Base-by-base conservation (phyloP, 139 green algal genomes). In the Coelastrella sp. region DNA sequence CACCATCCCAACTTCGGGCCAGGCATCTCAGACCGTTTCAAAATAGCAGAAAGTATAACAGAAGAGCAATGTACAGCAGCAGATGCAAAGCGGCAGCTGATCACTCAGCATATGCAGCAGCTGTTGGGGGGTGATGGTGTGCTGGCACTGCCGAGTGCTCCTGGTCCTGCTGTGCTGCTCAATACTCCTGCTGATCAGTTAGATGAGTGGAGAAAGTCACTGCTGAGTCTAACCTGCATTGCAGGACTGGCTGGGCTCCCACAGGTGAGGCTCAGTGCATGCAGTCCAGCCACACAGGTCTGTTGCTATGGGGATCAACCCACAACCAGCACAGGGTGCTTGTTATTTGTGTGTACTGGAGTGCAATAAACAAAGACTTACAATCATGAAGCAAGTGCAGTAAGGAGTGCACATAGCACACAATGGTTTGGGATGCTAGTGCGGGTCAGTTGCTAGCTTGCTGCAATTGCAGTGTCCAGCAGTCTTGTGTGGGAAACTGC, bases 221-320 rank as follows among this genome's bases (percentile, higher is more conserved):
- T 96, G 63, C 90, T 99, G 60, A 92, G 87, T 57, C 93, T 99
- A 8, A 98, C 96, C 6, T 95, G 92, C 90, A 96, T 98, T 24
- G 95, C 96, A 0, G 95, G 96, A 5, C 92, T 99, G n/a, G 90
- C 90, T 7, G 95, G 96, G 0, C 92, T 99, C n/a, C 97, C 97
- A 7, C 96, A 99, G 95, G 96, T 97, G 63, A n/a, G 74, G 72
- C 14, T 78, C 35, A 49, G 35, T 49, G 35, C 35, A 49, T 49
- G 35, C 35, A 49, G 35, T 49, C 1, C 35, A 49, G 35, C 35
- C 35, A 49, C 1, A 49, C 35, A 49, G 35, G 35, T 49, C 35
- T 49, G 35, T 49, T 3, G 3, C 35, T 49, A 3, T 49, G 35
- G 35, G 35, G 35, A 5, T 49, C 35, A 49, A 49, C 1, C 35